A percentile compares a stretch with the other conserved stretches of the same genome.
phyloP scores from a whole-genome alignment of 2,329 filamentous ascomycete genomes.

The Lecanosticta acicola region DNA sequence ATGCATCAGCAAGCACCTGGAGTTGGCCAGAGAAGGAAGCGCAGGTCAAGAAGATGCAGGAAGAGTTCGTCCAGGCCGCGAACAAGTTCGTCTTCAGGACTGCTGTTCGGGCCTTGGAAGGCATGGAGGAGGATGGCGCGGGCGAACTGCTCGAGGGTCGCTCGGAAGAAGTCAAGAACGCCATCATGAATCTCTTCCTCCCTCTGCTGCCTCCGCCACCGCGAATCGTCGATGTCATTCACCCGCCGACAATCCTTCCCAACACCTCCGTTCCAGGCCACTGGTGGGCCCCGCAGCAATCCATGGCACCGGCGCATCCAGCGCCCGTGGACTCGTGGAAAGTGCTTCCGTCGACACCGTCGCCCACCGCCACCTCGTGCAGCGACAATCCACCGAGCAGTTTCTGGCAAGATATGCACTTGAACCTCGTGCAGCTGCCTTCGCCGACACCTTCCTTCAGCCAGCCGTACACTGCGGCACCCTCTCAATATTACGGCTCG shows the following conservation, averaged over 20 bases:
- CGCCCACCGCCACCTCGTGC: slow-evolving; percentile 61
- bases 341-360: slow-evolving; percentile 82
- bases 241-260: slow-evolving; percentile 76
- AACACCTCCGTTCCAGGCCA: slow-evolving; percentile 65
- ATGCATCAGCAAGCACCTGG: slow-evolving; percentile 82
- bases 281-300: slow-evolving; percentile 66
- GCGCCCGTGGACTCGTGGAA: slow-evolving; percentile 81
- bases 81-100: slow-evolving; percentile 97
- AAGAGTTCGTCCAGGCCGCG: slow-evolving; percentile 91
- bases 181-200: slow-evolving; percentile 76
- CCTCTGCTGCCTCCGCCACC: slow-evolving; percentile 82
- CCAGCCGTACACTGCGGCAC: slow-evolving; percentile 60
- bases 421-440: slow-evolving; percentile 65
- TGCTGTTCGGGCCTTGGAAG: slow-evolving; percentile 81
- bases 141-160: slow-evolving; percentile 88
- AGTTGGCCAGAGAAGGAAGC: slow-evolving; percentile 95
- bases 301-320: slow-evolving; percentile 58
- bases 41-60: slow-evolving; percentile 94
- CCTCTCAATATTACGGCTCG: slow-evolving; percentile 66
- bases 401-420: slow-evolving; percentile 73
- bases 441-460: slow-evolving; percentile 77
- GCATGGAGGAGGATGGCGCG: slow-evolving; percentile 90
- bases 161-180: slow-evolving; percentile 87
- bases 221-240: slow-evolving; percentile 81
- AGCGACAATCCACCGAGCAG: slow-evolving; percentile 64